A percentile compares a stretch with the other conserved stretches of the same genome.
These are phyloP conservation scores for Boletus vinaceobasis DNA, from an alignment of 768 basidiomycete genomes.

Conservation along the genomic window DNA sequence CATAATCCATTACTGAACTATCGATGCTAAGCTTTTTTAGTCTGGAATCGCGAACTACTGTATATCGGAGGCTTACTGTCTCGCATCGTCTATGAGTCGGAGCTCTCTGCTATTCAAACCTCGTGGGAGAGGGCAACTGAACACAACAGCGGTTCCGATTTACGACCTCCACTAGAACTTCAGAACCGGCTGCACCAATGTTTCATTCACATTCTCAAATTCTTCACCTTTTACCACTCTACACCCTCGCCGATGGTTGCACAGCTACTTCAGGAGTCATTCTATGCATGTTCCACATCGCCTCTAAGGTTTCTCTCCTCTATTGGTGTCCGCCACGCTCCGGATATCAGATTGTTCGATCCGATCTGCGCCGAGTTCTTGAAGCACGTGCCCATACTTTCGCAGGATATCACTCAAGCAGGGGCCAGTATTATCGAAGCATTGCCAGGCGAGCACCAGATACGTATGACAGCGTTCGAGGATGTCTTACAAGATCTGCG, in stretches of 20 bases:
- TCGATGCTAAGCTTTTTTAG: no score
- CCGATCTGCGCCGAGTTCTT: slow-evolving; percentile 68
- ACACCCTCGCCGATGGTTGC: slow-evolving; percentile 84
- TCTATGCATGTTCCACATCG: slow-evolving; percentile 38
- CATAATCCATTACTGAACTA: no score
- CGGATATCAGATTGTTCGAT: slow-evolving; percentile 53
- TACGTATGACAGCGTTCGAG: neutral
- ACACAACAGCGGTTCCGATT: slow-evolving; percentile 24
- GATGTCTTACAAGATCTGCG: slow-evolving; percentile 2
- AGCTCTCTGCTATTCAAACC: slow-evolving; percentile 16
- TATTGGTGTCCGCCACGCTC: slow-evolving; percentile 1
- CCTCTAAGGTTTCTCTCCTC: slow-evolving; percentile 3
- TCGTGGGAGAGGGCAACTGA: slow-evolving; percentile 54
- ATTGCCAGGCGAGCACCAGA: neutral
- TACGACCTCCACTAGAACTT: slow-evolving; percentile 38
- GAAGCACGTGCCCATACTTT: slow-evolving; percentile 70
- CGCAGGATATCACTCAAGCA: slow-evolving; percentile 48
- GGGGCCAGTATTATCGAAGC: slow-evolving; percentile 47
- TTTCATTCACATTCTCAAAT: slow-evolving; percentile 78
- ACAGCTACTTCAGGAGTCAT: slow-evolving; percentile 63
- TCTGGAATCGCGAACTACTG: slow-evolving; percentile 79
- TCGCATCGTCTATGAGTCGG: slow-evolving; percentile 5
- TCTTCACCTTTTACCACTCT: slow-evolving; percentile 86
- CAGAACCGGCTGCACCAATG: slow-evolving; percentile 51
- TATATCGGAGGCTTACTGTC: slow-evolving; percentile 5